phyloP scores from a whole-genome alignment of 345 rosid genomes.

The Syzygium oleosum region DNA sequence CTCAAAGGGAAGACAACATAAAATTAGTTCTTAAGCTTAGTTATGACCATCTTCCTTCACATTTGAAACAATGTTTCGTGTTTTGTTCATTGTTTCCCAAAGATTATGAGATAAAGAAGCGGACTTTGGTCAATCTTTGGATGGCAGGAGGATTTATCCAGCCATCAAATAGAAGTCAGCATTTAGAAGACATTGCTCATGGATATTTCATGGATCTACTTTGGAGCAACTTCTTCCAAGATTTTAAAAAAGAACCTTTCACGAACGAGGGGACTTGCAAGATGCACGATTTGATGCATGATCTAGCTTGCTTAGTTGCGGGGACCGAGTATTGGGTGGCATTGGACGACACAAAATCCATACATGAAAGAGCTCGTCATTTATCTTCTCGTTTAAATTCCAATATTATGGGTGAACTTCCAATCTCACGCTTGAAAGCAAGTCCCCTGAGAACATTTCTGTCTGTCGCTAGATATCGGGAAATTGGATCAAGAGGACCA shows the following conservation, averaged over 20 bases:
- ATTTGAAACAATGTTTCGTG: not conserved
- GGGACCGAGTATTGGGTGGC: rapidly evolving
- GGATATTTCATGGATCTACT: not conserved
- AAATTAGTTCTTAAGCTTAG: rapidly evolving
- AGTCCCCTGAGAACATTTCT: rapidly evolving
- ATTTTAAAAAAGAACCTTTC: rapidly evolving
- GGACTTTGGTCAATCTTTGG: not conserved
- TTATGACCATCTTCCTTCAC: not conserved
- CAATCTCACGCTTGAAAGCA: not conserved
- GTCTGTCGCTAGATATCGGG: rapidly evolving
- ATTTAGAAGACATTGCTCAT: not conserved
- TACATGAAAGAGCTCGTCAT: not conserved
- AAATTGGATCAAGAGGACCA: no score
- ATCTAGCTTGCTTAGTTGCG: rapidly evolving
- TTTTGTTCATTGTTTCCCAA: not conserved
- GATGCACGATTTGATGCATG: not conserved
- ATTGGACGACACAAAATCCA: rapidly evolving
- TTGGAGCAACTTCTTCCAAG: rapidly evolving
- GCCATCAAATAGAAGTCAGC: rapidly evolving
- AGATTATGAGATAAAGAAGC: rapidly evolving
- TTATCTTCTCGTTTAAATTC: rapidly evolving
- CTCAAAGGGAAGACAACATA: rapidly evolving
- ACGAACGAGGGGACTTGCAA: rapidly evolving
- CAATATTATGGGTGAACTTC: rapidly evolving
- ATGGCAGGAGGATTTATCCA: not conserved